phyloP scores from a whole-genome alignment of 1,284 basidiomycete genomes.

The Cutaneotrichosporon cyanovorans region DNA sequence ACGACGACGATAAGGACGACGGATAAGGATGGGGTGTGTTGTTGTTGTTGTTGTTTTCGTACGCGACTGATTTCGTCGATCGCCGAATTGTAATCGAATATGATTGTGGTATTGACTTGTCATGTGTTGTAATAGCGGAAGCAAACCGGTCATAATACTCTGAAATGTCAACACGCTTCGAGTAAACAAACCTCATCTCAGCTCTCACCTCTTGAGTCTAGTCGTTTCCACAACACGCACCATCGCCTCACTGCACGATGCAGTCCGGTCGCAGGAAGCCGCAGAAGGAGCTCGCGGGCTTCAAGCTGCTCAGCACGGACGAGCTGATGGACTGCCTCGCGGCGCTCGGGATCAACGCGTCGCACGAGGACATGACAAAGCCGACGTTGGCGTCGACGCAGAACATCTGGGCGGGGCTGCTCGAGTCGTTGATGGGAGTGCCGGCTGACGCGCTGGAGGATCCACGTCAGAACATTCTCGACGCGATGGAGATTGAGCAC shows the following conservation, averaged over 20 bases:
- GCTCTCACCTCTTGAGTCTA: neutral
- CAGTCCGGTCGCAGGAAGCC: conserved; percentile 14
- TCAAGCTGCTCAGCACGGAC: conserved; percentile 29
- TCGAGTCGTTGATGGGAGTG: conserved; percentile 63
- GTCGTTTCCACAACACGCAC: neutral
- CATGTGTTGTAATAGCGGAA: neutral
- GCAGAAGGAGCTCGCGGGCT: conserved; percentile 19
- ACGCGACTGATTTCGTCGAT: conserved; percentile 9
- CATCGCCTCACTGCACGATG: neutral
- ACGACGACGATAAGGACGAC: neutral
- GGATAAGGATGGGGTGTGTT: neutral
- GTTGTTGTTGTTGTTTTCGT: conserved; percentile 10
- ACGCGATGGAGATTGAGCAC: conserved; percentile 38
- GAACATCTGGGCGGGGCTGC: conserved; percentile 48
- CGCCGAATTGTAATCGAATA: neutral
- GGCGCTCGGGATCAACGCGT: conserved; percentile 47
- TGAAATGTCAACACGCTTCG: neutral
- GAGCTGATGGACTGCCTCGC: conserved; percentile 29
- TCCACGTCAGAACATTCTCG: conserved; percentile 55
- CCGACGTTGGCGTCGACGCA: conserved; percentile 63
- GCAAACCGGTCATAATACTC: neutral
- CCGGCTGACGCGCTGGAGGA: conserved; percentile 56
- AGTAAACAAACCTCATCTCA: conserved; percentile 7
- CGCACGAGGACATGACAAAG: conserved; percentile 60
- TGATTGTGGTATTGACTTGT: no score